Base-by-base conservation (phyloP, 805 yeast species). In the Starmerella ratchasimensis region DNA sequence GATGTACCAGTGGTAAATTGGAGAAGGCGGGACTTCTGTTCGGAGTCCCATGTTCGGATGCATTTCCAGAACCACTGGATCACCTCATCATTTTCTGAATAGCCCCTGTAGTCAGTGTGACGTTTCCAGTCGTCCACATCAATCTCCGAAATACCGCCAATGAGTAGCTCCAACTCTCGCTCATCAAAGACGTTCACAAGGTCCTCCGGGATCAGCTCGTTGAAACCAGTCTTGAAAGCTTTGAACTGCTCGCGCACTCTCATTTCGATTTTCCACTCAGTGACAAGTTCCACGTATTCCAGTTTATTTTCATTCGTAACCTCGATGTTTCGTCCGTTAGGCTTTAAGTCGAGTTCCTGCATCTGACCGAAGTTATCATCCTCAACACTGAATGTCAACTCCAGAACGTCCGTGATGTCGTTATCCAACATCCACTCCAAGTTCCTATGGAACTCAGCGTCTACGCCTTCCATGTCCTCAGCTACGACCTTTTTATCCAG, bases 1-100 rank as follows among this genome's bases (percentile, higher is more conserved):
- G 96, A 84, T 3, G 99, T 90, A 69, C 99, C 99, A 1, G 99
- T 90, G 16, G 98, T 88, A 59, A 90, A 90, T 62, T 90, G 99
- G 50, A 90, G 66, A 57, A 90, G 67, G 61, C 98, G 74, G 3
- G 97, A 94, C 60, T 84, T 80, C 60, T 88, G 96, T 60, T 90
- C 98, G 39, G 84, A 72, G 58, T 90, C 97, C 96, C 96, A 86
- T 56, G 77, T 81, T 36, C 76, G 67, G 50, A 90, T 76, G 62
- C 93, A 80, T 60, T 74, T 76, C 98, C 98, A 90, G 72, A 90
- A 90, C 98, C 98, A 90, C 65, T 88, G 93, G 50, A 90, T 76
- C 35, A 84, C 95, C 63, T 84, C 94, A 62, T 90, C 98, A 47
- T 74, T 74, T 62, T 90, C 97, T 58, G 84, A 88, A 62, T 88